Evolutionary conservation across 768 basidiomycete species (phyloP), one percentile per base, ranked within the genome.

Genomic region (Leucocoprinus sp.): DNA sequence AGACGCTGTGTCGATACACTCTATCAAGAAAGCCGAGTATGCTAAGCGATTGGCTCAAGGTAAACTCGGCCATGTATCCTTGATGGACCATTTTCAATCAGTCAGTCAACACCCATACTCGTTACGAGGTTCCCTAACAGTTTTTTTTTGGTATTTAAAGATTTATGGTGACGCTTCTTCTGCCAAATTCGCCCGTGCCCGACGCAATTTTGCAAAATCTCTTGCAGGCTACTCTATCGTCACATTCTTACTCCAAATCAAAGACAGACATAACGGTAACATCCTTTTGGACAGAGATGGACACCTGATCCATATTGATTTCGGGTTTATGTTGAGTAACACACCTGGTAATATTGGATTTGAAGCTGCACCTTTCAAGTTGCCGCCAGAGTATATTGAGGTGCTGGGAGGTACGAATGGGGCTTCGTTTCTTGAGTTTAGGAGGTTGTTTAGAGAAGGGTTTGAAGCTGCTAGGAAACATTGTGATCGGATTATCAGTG

Each of bases 21-120:
- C 96, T 1, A 96, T 99, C 63, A 99, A 99, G 72, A 99, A 99
- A 65, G 87, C 91, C 2, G 95, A 96, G 60, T 98, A 98, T 63
- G 93, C 95, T 1, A 78, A 90, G 54, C 74, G 91, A 44, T 64
- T 95, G 44, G 77, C 90, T 3, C 77, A 80, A 54, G 85, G 91
- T 24, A 76, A 80, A 43, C 67, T 95, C 15, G 87, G 85, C 26
- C 83, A 93, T 58, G 95, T 96, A 37, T 88, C 88, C 1, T 61
- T 99, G 42, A 65, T 91, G 52, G 93, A 99, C 59, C 91, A 99
- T 63, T 99, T 96, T 62, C 79, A 78, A 59, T 78, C 80, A 46
- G 91, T 91, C 52, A 53, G 84, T 68, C 14, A 11, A 14, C n/a
- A n/a, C n/a, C n/a, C n/a, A 22, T 14, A 39, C 46, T 2, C 34